Conservation (phyloP, 805 yeast species). For the Saccharomycopsis fibuligera region DNA sequence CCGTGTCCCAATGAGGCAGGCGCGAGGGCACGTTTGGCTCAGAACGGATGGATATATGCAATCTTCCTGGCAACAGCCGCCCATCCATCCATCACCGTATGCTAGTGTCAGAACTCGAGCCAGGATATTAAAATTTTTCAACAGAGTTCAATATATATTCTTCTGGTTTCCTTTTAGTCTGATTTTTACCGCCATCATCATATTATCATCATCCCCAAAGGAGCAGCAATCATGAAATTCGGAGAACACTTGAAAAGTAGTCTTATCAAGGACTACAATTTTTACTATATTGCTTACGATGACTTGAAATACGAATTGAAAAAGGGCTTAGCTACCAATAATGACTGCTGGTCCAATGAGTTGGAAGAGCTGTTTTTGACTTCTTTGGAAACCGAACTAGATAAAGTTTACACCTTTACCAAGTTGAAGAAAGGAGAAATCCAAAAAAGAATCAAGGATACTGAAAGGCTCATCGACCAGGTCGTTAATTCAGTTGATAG, state of each 20-base stretch:
- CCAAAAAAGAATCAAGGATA: slow-evolving; percentile 74
- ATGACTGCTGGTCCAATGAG: slow-evolving; percentile 65
- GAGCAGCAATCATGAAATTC: too few species aligned
- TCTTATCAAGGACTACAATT: slow-evolving; percentile 82
- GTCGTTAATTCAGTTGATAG: slow-evolving; percentile 53
- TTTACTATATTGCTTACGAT: slow-evolving; percentile 88
- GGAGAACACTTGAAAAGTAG: slow-evolving; percentile 90
- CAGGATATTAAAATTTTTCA: too few species aligned
- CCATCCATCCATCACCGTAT: too few species aligned
- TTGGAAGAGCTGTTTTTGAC: slow-evolving; percentile 79
- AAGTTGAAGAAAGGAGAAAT: slow-evolving; percentile 84
- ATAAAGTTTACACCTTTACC: slow-evolving; percentile 88
- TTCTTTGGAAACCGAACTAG: slow-evolving; percentile 73
- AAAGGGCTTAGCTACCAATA: slow-evolving; percentile 49
- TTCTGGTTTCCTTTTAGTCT: too few species aligned
- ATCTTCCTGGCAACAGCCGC: too few species aligned
- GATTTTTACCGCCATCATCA: background rate
- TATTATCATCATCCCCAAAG: too few species aligned
- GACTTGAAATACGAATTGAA: slow-evolving; percentile 80
- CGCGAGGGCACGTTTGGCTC: too few species aligned
- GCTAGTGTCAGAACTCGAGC: too few species aligned
- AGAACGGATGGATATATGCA: too few species aligned
- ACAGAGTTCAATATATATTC: too few species aligned
- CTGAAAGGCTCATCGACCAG: slow-evolving; percentile 63
- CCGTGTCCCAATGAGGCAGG: too few species aligned